A percentile compares a stretch with the other conserved stretches of the same genome.
Evolutionary conservation across 73 alveolate species (phyloP).

Genomic region (Symbiodinium pilosum): DNA sequence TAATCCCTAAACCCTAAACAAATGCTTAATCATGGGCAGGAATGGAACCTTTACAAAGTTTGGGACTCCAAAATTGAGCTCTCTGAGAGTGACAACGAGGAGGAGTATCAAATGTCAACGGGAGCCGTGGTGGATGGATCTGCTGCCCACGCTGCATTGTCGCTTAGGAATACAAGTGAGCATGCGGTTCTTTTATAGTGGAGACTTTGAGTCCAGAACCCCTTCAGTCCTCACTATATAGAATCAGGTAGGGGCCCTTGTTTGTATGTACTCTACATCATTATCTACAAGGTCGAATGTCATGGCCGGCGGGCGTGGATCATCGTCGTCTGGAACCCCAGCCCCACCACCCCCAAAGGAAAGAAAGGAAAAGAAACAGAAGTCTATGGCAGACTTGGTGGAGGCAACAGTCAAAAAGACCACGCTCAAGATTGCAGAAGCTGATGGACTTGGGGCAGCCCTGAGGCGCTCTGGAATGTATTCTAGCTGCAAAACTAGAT

Average conservation of each 20-base stretch:
- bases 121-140: not conserved
- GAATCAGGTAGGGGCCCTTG: no score
- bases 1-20: not conserved
- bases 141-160: not conserved
- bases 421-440: not conserved
- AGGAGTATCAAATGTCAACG: not conserved
- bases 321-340: no score
- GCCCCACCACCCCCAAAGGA: no score
- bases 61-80: not conserved
- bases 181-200: no score
- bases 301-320: no score
- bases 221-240: no score
- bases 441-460: not conserved
- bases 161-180: no score
- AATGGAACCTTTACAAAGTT: not conserved
- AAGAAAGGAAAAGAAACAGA: no score
- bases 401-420: not conserved
- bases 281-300: no score
- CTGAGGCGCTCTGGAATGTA: not conserved
- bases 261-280: no score
- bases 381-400: no score
- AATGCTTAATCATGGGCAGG: not conserved
- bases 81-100: not conserved
- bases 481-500: not conserved
- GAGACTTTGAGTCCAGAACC: no score